Conservation (phyloP, 2,329 filamentous ascomycete species). For the Periconia digitata region DNA sequence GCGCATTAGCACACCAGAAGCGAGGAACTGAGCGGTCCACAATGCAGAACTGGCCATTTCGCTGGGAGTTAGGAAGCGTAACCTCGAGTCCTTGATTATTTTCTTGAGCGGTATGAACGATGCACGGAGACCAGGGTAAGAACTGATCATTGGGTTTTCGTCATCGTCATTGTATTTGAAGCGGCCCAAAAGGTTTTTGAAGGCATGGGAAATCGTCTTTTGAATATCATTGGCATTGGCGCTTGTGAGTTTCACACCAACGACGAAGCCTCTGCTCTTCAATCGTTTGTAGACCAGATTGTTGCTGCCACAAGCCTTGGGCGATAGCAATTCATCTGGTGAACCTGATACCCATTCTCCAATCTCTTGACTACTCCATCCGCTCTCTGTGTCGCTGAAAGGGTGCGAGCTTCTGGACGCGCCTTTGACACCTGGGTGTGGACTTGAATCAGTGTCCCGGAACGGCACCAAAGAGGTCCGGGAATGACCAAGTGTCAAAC, state of each 20-base stretch:
- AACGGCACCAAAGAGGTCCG: constrained; percentile 5
- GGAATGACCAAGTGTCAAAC: constrained; percentile 14
- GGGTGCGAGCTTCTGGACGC: constrained; percentile 16
- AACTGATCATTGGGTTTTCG: constrained; percentile 25
- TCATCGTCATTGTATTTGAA: constrained; percentile 30
- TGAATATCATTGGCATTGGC: constrained; percentile 70
- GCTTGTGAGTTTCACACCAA: constrained; percentile 62
- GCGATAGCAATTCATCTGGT: constrained; percentile 62
- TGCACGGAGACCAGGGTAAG: constrained; percentile 61
- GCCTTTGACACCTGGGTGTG: constrained; percentile 14
- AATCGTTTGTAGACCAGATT: constrained; percentile 69
- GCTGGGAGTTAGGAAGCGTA: constrained; percentile 68
- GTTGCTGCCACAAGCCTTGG: constrained; percentile 67
- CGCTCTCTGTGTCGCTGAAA: constrained; percentile 43
- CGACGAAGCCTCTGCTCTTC: constrained; percentile 72
- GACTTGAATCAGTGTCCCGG: constrained; percentile 29
- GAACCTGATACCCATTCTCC: constrained; percentile 51
- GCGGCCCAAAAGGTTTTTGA: constrained; percentile 55
- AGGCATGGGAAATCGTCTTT: constrained; percentile 62
- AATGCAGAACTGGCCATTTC: constrained; percentile 73
- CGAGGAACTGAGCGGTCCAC: constrained; percentile 72
- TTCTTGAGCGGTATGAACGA: constrained; percentile 77
- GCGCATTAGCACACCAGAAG: constrained; percentile 73
- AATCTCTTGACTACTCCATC: constrained; percentile 53
- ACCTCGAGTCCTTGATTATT: constrained; percentile 69